Conservation (phyloP, 208 protist species). For the Trypanosoma mega region DNA sequence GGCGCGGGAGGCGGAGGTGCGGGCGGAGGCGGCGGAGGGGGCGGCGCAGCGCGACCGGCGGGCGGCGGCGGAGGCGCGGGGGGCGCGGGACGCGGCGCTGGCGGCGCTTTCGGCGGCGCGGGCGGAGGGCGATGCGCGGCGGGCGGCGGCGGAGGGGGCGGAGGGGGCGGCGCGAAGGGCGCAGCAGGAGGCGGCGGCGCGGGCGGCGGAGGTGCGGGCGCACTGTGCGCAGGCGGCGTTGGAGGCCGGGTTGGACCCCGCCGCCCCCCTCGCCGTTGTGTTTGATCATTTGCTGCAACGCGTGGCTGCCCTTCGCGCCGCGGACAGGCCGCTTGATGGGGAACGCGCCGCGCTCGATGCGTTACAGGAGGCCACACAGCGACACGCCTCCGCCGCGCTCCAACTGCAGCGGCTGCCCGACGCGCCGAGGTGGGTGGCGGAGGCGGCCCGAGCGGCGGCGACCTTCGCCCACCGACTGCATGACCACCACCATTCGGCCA, state of each 20-base stretch:
- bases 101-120: constrained; percentile 33
- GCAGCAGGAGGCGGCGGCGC: constrained; percentile 2
- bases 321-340: not conserved
- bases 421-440: constrained; percentile 12
- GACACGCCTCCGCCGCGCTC: not conserved
- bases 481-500: constrained; percentile 45
- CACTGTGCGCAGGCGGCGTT: constrained; percentile 26
- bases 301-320: constrained; percentile 3
- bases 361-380: not conserved
- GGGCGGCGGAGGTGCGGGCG: constrained; percentile 23
- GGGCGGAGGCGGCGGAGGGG: constrained; percentile 41
- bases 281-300: constrained; percentile 15
- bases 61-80: constrained; percentile 40
- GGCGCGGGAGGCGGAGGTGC: constrained; percentile 41
- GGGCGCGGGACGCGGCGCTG: constrained; percentile 48
- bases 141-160: constrained; percentile 25
- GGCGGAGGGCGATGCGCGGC: constrained; percentile 31
- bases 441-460: constrained; percentile 31
- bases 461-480: constrained; percentile 49
- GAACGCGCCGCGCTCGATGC: not conserved
- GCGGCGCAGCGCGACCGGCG: constrained; percentile 33
- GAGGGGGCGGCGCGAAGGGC: constrained; percentile 10
- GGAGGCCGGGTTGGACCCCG: constrained; percentile 30
- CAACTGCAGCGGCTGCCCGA: not conserved
- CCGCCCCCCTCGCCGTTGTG: not conserved